Evolutionary conservation across 257 asterid genomes (phyloP), one percentile per base, ranked within the genome.

Genomic region (Petunia secreta): DNA sequence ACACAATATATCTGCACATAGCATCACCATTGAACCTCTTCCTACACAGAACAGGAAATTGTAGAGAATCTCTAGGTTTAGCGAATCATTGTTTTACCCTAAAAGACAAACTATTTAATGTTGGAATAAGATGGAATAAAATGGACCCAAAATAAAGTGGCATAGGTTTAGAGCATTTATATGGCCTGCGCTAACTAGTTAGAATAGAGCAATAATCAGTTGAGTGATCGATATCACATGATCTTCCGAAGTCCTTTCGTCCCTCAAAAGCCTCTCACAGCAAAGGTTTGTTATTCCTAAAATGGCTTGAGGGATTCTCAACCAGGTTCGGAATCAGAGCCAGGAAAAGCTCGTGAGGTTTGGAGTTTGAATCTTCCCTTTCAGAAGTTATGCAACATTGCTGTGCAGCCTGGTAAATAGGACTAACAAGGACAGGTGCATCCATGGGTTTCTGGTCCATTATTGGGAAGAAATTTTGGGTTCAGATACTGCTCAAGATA

Each of bases 1-100:
- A 16, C 54, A 44, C 58, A 46, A 69, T 69, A 44, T 44, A 44
- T 69, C 75, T 43, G n/a, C 75, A 66, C 14, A 54, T 6, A 67
- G 41, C 75, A 41, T 3, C 10, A 69, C 10, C 2, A 34, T 8
- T 15, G 75, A 68, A 68, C n/a, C 4, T 44, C 58, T 43, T 68
- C 37, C 41, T 14, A 69, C 76, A 46, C 16, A 46, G 58, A 43
- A 2, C 36, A 69, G 41, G 76, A 44, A 69, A 9, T 10, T 46
- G 10, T n/a, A 59, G 64, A 16, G 13, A 16, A 59, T 38, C 10
- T 59, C 37, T 59, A 50, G 3, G 37, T 59, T 59, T 59, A 69
- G 41, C 10, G 76, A 41, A 46, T 16, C 55, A 57, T 69, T 69
- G 25, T 16, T 69, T 69, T 16, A 69, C 4, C 59, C 55, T 44